Evolutionary conservation across 2,329 filamentous ascomycete species (phyloP).

Genomic region (Botrytis pseudocinerea): DNA sequence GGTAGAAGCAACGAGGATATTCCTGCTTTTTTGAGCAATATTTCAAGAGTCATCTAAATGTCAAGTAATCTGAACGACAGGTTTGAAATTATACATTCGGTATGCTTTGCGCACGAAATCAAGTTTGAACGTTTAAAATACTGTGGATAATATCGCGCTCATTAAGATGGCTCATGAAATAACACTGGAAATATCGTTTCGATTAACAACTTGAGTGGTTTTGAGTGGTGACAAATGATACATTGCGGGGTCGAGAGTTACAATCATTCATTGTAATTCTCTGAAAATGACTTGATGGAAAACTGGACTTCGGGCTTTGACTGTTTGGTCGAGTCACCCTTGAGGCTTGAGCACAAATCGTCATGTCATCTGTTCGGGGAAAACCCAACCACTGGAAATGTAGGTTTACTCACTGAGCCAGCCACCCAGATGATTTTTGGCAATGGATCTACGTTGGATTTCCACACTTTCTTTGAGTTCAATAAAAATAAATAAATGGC

Average conservation of each 20-base stretch:
- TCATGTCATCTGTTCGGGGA: background rate
- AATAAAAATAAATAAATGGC: background rate
- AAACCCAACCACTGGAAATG: background rate
- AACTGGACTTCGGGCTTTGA: background rate
- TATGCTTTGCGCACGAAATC: background rate
- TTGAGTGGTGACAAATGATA: background rate
- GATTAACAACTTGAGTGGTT: background rate
- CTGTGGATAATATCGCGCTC: background rate
- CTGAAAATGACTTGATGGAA: background rate
- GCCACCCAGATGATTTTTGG: background rate
- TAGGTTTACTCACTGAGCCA: background rate
- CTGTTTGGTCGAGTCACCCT: background rate
- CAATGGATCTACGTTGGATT: background rate
- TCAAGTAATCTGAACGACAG: background rate
- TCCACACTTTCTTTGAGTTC: background rate
- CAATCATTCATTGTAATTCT: background rate
- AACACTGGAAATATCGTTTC: background rate
- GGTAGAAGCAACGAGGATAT: background rate
- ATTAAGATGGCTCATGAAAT: background rate
- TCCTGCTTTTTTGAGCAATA: background rate
- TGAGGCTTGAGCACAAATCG: no score
- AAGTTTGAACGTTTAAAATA: background rate
- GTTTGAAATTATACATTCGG: no score
- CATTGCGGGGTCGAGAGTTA: background rate
- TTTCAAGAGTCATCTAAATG: background rate